phyloP scores from a whole-genome alignment of 768 basidiomycete genomes.

The Lentinula sp. region DNA sequence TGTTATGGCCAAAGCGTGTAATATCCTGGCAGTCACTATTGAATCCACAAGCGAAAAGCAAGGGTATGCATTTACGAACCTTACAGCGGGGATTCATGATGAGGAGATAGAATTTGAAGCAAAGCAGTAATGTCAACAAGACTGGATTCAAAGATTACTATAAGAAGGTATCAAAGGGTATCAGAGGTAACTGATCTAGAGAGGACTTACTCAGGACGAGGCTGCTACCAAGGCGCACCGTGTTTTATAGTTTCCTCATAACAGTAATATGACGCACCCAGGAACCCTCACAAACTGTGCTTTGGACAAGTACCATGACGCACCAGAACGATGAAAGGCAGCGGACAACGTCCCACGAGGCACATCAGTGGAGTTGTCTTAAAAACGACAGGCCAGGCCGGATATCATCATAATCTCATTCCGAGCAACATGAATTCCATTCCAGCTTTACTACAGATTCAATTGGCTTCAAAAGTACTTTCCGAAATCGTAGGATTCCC shows the following conservation, averaged over 20 bases:
- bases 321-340: too few species aligned
- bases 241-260: too few species aligned
- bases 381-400: too few species aligned
- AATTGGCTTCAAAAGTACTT: conserved; percentile 39
- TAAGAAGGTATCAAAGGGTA: background rate
- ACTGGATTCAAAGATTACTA: background rate
- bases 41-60: background rate
- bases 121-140: background rate
- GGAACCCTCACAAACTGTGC: background rate
- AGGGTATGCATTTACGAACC: background rate
- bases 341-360: background rate
- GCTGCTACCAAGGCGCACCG: too few species aligned
- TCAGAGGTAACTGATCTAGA: too few species aligned
- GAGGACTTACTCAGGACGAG: too few species aligned
- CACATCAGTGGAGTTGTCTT: background rate
- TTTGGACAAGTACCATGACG: background rate
- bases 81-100: background rate
- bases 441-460: background rate
- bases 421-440: background rate
- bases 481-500: conserved; percentile 52
- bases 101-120: background rate
- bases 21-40: background rate
- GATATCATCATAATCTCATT: too few species aligned
- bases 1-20: background rate
- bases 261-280: background rate